Percentiles rank a stretch among this genome's conserved stretches.
These are phyloP conservation scores for Immersiporthe knoxdaviesiana DNA, from an alignment of 2,329 filamentous ascomycete genomes.

Conservation along the genomic window DNA sequence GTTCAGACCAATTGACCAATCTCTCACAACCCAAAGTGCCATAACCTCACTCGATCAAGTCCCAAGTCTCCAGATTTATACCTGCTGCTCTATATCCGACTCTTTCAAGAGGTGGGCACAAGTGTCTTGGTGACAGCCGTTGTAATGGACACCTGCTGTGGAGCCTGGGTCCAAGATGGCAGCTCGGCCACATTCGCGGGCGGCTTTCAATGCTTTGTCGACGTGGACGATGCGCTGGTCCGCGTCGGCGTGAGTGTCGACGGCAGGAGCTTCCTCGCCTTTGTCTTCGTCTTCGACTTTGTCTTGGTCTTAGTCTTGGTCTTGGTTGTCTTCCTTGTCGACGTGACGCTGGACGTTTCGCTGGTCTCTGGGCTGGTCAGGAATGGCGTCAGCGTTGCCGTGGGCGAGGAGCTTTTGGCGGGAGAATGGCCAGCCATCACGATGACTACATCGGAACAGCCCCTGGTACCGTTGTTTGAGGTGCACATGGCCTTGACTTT, in stretches of 20 bases:
- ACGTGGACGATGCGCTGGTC: neutral
- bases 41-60: neutral
- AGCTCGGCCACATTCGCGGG: neutral
- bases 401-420: neutral
- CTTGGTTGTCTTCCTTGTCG: neutral
- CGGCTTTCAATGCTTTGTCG: neutral
- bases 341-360: neutral
- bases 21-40: too few relatives aligned
- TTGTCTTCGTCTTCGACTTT: too few relatives aligned
- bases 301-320: slow-evolving; percentile 35
- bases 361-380: neutral
- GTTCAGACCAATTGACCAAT: too few relatives aligned
- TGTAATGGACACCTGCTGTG: neutral
- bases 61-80: neutral
- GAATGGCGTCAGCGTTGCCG: neutral
- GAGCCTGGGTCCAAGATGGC: neutral
- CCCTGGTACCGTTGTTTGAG: neutral
- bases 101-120: neutral
- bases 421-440: neutral
- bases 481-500: slow-evolving; percentile 2
- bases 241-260: neutral
- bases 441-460: neutral
- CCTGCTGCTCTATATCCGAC: too few relatives aligned
- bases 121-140: neutral
- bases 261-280: neutral